Conservation (phyloP, 345 rosid species). For the Eucalyptus camaldulensis region DNA sequence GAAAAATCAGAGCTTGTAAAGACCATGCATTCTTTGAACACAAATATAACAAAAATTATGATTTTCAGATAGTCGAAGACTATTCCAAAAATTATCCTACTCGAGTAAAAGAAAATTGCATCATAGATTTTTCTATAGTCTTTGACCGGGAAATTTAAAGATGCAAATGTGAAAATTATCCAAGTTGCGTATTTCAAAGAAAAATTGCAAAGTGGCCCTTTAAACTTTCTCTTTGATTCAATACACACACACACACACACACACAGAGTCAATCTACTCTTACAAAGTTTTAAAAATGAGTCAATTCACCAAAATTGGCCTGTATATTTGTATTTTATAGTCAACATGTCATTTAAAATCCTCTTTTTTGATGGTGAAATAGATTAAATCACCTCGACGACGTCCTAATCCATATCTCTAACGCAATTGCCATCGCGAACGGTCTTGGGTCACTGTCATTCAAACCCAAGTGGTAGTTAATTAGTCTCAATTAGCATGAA, state of each 20-base stretch:
- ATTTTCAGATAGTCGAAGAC: background rate
- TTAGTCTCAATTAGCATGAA: background rate
- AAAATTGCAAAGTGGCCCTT: background rate
- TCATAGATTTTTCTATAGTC: no score
- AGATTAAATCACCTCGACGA: background rate
- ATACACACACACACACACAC: no score
- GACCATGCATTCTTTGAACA: background rate
- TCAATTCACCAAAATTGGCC: background rate
- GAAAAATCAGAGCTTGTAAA: background rate
- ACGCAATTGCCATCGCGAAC: background rate
- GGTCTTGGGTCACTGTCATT: background rate
- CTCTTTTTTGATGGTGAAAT: no score
- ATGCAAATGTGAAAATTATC: no score
- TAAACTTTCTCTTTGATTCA: background rate
- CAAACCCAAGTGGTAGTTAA: background rate
- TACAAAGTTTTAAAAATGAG: background rate
- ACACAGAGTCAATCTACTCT: background rate
- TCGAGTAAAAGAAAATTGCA: background rate
- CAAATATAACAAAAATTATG: background rate
- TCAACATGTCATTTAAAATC: background rate
- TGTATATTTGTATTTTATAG: background rate
- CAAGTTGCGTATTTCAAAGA: no score
- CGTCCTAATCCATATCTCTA: background rate
- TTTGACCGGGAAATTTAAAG: no score
- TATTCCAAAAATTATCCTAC: background rate